A percentile compares a stretch with the other conserved stretches of the same genome.
phyloP scores from a whole-genome alignment of 805 yeast species.

The Nakazawaea ernobii region DNA sequence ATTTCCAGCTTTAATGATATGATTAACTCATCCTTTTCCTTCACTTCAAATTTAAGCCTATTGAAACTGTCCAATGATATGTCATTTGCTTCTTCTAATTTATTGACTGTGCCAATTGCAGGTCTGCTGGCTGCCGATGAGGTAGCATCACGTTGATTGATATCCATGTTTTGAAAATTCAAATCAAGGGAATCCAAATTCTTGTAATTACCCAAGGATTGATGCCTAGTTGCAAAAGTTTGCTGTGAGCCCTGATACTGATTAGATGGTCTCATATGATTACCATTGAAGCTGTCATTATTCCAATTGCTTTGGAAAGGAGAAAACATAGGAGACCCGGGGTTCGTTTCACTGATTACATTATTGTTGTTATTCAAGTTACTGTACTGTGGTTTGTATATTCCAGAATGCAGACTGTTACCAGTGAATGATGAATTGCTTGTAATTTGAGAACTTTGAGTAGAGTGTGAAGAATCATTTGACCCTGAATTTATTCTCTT shows the following conservation, averaged over 20 bases:
- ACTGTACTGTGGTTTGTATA: background rate
- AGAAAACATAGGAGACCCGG: background rate
- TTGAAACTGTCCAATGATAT: slow-evolving; percentile 22
- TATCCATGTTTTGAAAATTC: background rate
- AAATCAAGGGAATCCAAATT: slow-evolving; percentile 1
- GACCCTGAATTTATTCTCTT: background rate
- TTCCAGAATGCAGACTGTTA: background rate
- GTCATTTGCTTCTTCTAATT: background rate
- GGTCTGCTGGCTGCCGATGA: background rate
- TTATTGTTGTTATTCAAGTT: background rate
- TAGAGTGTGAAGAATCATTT: background rate
- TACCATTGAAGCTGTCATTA: background rate
- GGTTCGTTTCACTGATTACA: background rate
- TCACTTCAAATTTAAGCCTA: slow-evolving; percentile 42
- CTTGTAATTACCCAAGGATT: background rate
- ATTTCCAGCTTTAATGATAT: slow-evolving; percentile 40
- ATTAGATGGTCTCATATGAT: too few species aligned
- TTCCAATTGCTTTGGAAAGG: slow-evolving; percentile 3
- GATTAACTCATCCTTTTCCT: slow-evolving; percentile 48
- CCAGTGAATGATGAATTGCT: background rate
- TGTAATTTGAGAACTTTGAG: background rate
- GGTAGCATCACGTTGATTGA: background rate
- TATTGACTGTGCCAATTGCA: background rate
- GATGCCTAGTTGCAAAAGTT: background rate
- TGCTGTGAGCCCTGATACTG: background rate